Percentiles rank a stretch among this genome's conserved stretches.
Evolutionary conservation across 2,329 filamentous ascomycete species (phyloP).

Genomic region (Zasmidium angulare): DNA sequence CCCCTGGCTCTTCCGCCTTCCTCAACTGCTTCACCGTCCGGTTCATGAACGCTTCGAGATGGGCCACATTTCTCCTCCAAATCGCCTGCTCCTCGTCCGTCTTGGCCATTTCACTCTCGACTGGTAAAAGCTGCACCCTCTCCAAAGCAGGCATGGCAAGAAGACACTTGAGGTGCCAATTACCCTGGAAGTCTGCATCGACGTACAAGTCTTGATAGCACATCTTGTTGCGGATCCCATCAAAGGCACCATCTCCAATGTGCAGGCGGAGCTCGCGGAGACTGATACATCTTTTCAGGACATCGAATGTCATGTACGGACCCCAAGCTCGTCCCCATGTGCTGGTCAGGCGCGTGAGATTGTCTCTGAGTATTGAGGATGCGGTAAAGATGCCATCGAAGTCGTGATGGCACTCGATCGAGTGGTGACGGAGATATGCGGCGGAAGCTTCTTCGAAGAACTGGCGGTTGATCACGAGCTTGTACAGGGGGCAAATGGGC

Average conservation of each 20-base stretch:
- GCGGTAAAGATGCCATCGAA: not conserved
- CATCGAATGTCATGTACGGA: not conserved
- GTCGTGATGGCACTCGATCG: conserved; percentile 40
- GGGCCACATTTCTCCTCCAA: not conserved
- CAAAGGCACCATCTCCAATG: not conserved
- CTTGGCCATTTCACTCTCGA: not conserved
- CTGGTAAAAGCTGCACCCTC: not conserved
- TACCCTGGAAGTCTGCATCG: not conserved
- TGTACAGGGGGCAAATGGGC: conserved; percentile 1
- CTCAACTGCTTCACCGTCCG: not conserved
- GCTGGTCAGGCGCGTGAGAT: not conserved
- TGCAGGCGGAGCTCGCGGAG: not conserved
- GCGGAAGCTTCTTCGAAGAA: conserved; percentile 10
- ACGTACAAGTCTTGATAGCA: not conserved
- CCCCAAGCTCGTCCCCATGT: not conserved
- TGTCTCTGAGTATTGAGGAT: not conserved
- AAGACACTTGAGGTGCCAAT: not conserved
- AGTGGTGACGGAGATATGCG: conserved; percentile 27
- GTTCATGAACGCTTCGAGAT: not conserved
- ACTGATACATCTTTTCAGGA: not conserved
- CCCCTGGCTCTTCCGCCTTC: not conserved
- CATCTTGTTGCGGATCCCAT: not conserved
- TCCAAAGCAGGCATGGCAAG: not conserved
- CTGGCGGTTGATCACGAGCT: conserved; percentile 8
- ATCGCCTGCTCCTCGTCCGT: not conserved